phyloP scores from a whole-genome alignment of 768 basidiomycete species.

The Termitomyces sp. region DNA sequence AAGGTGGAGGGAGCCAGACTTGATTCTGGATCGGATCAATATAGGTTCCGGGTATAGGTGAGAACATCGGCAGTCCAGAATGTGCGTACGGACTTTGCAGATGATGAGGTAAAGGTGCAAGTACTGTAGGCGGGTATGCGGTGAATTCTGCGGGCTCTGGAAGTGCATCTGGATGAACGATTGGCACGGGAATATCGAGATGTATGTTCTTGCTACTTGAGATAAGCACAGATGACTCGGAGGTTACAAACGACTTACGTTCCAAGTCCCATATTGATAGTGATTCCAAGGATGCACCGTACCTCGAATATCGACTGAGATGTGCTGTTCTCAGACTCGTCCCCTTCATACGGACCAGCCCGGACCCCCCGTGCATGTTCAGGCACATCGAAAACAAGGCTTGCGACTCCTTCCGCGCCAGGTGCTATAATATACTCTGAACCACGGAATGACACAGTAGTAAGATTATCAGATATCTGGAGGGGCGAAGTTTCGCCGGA shows the following conservation, averaged over 20 bases:
- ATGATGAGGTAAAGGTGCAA: conserved; percentile 19
- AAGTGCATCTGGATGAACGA: conserved; percentile 59
- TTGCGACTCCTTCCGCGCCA: conserved; percentile 74
- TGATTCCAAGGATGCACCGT: conserved; percentile 56
- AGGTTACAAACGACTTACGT: conserved; percentile 39
- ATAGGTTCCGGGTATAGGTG: conserved; percentile 34
- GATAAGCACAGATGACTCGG: neutral
- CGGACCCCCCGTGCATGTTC: conserved; percentile 57
- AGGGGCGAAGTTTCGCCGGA: conserved; percentile 42
- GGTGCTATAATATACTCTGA: conserved; percentile 72
- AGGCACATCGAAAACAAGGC: conserved; percentile 79
- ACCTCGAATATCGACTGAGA: conserved; percentile 68
- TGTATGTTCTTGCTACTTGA: conserved; percentile 63
- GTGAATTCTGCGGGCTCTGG: conserved; percentile 25
- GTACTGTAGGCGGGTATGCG: conserved; percentile 16
- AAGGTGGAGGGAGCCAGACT: conserved; percentile 46
- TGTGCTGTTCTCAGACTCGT: conserved; percentile 28
- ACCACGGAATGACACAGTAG: conserved; percentile 68
- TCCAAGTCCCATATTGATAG: conserved; percentile 66
- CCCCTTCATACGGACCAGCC: conserved; percentile 59
- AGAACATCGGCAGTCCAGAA: conserved; percentile 32
- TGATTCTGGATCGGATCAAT: conserved; percentile 36
- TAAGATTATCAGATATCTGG: conserved; percentile 64
- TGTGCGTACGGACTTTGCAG: conserved; percentile 29
- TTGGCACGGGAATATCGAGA: conserved; percentile 58